Evolutionary conservation across 2,329 filamentous ascomycete species (phyloP), one percentile per base, ranked within the genome.

Genomic region (Botrytis cinerea): DNA sequence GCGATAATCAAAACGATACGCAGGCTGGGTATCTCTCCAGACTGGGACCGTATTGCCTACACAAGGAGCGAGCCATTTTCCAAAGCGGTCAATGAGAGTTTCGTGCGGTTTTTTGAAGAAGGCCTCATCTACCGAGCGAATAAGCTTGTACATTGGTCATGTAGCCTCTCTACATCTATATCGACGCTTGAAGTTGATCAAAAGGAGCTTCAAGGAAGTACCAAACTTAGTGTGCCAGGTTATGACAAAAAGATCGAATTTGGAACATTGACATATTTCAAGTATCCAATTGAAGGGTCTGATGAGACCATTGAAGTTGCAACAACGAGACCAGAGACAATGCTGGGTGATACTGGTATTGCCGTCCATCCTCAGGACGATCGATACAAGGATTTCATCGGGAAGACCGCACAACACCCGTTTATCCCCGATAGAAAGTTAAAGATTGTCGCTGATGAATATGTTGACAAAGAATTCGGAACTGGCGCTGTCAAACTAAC

Each of bases 241-340:
- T 57, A 57, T 57, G 51, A 57, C 6, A 57, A 57, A 18, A 57
- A 57, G 14, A 57, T 57, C 7, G 51, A 57, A 57, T 57, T 57
- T 57, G 51, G 51, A 57, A 57, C 51, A 57, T 57, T 57, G 51
- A 57, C 51, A 57, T 57, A 57, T 57, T 57, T 57, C 51, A 57
- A 57, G 16, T 57, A 57, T 57, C 51, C 51, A 57, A 57, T 57
- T 57, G 51, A 57, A 18, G 51, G 51, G 7, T 57, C 51, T 32
- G n/a, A 57, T 57, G 14, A 57, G 51, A 57, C n/a, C 7, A 57
- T 57, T 18, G 51, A 57, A 57, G n/a, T 57, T 32, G 51, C 51
- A 28, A 57, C 51, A 57, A 57, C 51, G 28, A 57, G 51, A 25
- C 51, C 51, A 57, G 51, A 57, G 51, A 57, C 51, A 9, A 57